Base-by-base conservation (phyloP, 805 yeast species). In the Schwanniomyces polymorphus region DNA sequence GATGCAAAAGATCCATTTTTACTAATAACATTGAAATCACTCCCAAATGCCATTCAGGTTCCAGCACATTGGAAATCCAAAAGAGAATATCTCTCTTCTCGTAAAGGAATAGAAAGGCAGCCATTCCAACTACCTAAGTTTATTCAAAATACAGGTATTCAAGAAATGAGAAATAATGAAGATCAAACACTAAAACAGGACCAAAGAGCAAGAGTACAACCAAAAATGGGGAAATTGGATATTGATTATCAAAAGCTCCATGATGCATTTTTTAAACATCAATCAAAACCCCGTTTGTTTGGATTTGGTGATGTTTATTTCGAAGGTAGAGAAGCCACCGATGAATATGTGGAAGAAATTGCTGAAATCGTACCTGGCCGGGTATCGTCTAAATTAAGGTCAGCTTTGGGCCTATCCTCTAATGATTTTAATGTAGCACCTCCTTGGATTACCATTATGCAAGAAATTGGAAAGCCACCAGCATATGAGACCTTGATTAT, bases 1-100 rank as follows among this genome's bases (percentile, higher is more conserved):
- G 94, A 91, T 68, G 86, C 97, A 0, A 75, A 75, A 0, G 92
- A 89, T 56, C 97, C 99, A 1, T 66, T 71, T 41, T 60, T 91
- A 17, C 72, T 82, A 11, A 81, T 88, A 0, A 70, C 76, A 18
- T 63, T 92, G 42, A 92, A 91, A 60, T 68, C 84, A 0, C 67
- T 72, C 29, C 83, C 81, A 47, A 88, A 89, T 53, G 75, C 70
- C 1, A 84, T 91, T 0, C 88, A 82, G 1, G 89, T 92, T 1
- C 98, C 98, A 0, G 59, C 67, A 0, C 94, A 91, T 64, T 92
- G 99, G 99, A 81, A 81, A 44, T 68, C 78, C 12, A 90, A 89
- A 58, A 71, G 86, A 44, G 97, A 88, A 33, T 91, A 84, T 55
- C 66, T 91, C 3, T 70, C 90, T 1, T 75, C 84, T 1, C 79